Base-by-base conservation (phyloP, 495 filamentous ascomycete genomes). In the Penicillium nucicola region DNA sequence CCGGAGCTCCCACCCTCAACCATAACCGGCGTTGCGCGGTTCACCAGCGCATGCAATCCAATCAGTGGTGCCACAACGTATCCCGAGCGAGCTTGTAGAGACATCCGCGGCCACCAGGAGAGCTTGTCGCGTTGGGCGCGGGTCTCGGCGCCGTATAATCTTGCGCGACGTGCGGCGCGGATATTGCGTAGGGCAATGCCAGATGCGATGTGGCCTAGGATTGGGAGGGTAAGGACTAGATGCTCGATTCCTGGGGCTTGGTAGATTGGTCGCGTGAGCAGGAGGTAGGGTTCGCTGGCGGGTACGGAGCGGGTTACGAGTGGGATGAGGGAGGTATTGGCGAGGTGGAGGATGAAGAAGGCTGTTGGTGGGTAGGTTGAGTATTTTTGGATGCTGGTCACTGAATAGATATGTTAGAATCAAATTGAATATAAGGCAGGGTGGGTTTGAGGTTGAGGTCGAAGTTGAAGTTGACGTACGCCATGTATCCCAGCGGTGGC, bases 1-100 rank as follows among this genome's bases (percentile, higher is more conserved):
- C 91, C 82, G 11, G 86, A 86, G 55, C 85, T 91, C 31, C 89
- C 90, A 1, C 91, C 91, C 30, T 95, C 89, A 13, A 91, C 77
- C 28, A 78, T 69, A 33, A 87, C 57, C 4, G 92, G 91, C 15
- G 92, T 69, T 0, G 77, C 69, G 11, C 92, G 79, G 58, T 90
- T 89, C 46, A 93, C 74, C 19, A 81, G 78, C 1, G 79, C 76
- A 67, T 97, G 92, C 5, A 81, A 77, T 1, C 75, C 77, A 11
- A 92, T 71, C 13, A 90, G 55, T 1, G 79, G 85, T 5, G 79
- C 56, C 13, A 90, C 74, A 0, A 76, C 55, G 59, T 85, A 95
- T 7, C 92, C 92, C 9, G 87, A 74, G 6, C 73, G 58, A 11
- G 84, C 82, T 19, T 85, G 83, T 20, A 79, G 76, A 49, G 79